These are phyloP conservation scores for Suhomyces maxii DNA, from an alignment of 1,139 yeast species.

Conservation along the genomic window DNA sequence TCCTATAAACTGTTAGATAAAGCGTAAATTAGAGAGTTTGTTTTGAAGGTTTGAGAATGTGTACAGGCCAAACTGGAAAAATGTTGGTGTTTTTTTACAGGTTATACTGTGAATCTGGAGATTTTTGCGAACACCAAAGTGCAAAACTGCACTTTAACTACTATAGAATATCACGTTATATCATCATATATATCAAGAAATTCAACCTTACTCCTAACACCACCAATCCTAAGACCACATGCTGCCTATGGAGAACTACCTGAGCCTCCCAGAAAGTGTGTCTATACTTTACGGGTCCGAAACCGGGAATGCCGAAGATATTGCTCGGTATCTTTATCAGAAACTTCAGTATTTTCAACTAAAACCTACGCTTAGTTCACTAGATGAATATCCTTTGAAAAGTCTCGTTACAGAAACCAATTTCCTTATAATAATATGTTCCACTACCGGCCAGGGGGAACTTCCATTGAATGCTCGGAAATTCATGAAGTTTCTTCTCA, in stretches of 20 bases:
- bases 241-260: background rate
- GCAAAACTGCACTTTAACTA: too few species aligned
- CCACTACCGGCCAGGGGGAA: conserved; percentile 97
- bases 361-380: conserved; percentile 48
- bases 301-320: conserved; percentile 90
- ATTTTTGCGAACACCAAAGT: too few species aligned
- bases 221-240: background rate
- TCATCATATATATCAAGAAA: too few species aligned
- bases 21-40: background rate
- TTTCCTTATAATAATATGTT: conserved; percentile 65
- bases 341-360: conserved; percentile 58
- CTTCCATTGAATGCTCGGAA: conserved; percentile 73
- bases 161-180: too few species aligned
- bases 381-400: conserved; percentile 65
- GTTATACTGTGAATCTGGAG: too few species aligned
- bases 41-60: background rate
- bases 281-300: conserved; percentile 86
- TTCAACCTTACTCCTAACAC: too few species aligned
- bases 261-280: conserved; percentile 20
- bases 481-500: conserved; percentile 73
- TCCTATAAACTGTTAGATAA: background rate
- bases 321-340: conserved; percentile 64
- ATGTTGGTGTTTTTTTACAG: too few species aligned
- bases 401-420: conserved; percentile 49
- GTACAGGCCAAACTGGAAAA: too few species aligned